Conservation (phyloP, 805 yeast genomes). For the Cyberlindnera petersonii region DNA sequence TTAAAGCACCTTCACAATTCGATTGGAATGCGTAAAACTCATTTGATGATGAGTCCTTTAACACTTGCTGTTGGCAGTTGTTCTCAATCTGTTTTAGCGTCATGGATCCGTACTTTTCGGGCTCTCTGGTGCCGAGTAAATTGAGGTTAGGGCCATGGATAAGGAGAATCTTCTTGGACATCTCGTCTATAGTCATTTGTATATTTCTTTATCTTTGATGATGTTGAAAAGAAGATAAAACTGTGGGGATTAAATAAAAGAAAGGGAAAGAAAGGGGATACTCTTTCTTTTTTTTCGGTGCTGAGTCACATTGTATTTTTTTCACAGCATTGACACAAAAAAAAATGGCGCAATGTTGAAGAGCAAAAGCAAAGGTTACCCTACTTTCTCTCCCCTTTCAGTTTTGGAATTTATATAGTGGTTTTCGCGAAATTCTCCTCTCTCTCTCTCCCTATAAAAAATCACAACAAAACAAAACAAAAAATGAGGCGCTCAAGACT, state of each 20-base stretch:
- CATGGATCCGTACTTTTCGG: slow-evolving; percentile 48
- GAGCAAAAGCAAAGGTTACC: background rate
- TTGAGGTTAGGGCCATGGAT: slow-evolving; percentile 49
- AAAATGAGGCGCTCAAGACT: slow-evolving; percentile 1
- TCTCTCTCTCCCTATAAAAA: background rate
- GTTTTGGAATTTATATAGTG: background rate
- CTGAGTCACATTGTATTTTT: background rate
- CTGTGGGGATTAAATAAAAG: too few relatives aligned
- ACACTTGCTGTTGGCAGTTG: slow-evolving; percentile 31
- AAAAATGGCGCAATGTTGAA: background rate
- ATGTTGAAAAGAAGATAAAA: too few relatives aligned
- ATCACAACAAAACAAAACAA: slow-evolving; percentile 2
- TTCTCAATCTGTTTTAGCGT: slow-evolving; percentile 40
- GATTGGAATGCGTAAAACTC: slow-evolving; percentile 36
- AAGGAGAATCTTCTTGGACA: slow-evolving; percentile 33
- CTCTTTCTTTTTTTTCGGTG: background rate
- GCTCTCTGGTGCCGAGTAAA: slow-evolving; percentile 46
- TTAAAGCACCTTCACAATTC: slow-evolving; percentile 44
- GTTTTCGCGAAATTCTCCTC: background rate
- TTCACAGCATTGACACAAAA: slow-evolving; percentile 6
- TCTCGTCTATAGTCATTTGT: slow-evolving; percentile 17
- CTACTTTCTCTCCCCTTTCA: background rate
- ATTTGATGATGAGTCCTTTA: slow-evolving; percentile 26
- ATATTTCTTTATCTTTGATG: background rate
- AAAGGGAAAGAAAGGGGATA: background rate